Evolutionary conservation across 2,329 filamentous ascomycete species (phyloP), one percentile per base, ranked within the genome.

Genomic region (Phaeophleospora eucalypticola): DNA sequence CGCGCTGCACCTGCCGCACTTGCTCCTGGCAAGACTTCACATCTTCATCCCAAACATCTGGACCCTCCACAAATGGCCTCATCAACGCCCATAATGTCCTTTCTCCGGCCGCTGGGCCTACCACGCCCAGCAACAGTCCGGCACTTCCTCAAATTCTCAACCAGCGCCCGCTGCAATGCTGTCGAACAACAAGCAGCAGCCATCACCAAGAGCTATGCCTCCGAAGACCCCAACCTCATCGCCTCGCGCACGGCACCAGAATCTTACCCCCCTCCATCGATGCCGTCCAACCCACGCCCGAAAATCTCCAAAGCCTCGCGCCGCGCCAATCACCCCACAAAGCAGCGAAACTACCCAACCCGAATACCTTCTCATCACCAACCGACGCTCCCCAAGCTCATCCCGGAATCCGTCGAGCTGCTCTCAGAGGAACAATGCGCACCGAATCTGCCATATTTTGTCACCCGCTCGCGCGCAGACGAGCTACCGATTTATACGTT

Each of bases 401-500:
- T 56, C 27, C 56, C 54, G 2, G 52, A 58, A 9, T 57, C 60
- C 36, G 52, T 61, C 20, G 45, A 52, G 34, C 48, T 51, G 8
- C 48, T 64, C 17, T 51, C 59, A 16, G 53, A 57, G n/a, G 46
- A 53, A n/a, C 51, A 65, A 51, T 61, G 61, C 49, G 69, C 68
- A 45, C 69, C 66, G 40, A 76, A 73, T 40, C 66, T 80, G 21
- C 77, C 80, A 9, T 95, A 89, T 73, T 77, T 83, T 59, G 77
- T 97, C 54, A 74, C 75, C 42, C 84, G 89, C 52, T 91, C 88
- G 2, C 71, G 75, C 1, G 83, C 80, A 32, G 79, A 82, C 39
- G 81, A 88, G 56, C 72, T 93, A 2, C 82, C 88, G 18, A 79
- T 97, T 36, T 98, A 97, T 71, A 74, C 82, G 14, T 75, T 82